A percentile compares a stretch with the other conserved stretches of the same genome.
These are phyloP conservation scores for Tolypocladium nubicola DNA, from an alignment of 2,329 filamentous ascomycete species.

Conservation along the genomic window DNA sequence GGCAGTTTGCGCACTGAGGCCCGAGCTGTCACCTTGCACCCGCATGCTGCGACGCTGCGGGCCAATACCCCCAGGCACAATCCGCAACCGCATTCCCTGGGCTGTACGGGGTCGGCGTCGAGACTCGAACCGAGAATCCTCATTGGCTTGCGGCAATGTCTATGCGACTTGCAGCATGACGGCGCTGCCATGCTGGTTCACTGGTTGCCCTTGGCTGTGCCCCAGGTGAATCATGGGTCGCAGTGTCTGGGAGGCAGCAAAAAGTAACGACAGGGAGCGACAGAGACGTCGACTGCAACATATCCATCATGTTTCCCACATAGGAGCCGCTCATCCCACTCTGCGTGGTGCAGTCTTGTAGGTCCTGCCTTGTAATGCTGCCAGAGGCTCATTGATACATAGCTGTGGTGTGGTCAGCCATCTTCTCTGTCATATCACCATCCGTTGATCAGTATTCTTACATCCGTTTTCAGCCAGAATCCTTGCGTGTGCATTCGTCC, in stretches of 20 bases:
- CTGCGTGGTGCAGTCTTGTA: neutral
- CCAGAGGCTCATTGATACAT: neutral
- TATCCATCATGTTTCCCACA: neutral
- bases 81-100: neutral
- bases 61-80: neutral
- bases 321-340: neutral
- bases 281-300: neutral
- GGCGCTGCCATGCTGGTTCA: neutral
- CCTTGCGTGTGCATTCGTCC: neutral
- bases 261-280: conserved; percentile 7
- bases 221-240: conserved; percentile 5
- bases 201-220: conserved; percentile 1
- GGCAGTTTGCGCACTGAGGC: neutral
- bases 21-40: neutral
- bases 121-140: neutral
- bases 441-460: conserved; percentile 1
- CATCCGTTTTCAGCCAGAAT: neutral
- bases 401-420: neutral
- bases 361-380: neutral
- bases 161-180: neutral
- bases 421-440: neutral
- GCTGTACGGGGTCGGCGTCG: too few relatives aligned
- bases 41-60: neutral
- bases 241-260: conserved; percentile 6
- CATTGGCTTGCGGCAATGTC: neutral